A percentile compares a stretch with the other conserved stretches of the same genome.
These are phyloP conservation scores for Xylaria acuta DNA, from an alignment of 495 filamentous ascomycete genomes.

Conservation along the genomic window DNA sequence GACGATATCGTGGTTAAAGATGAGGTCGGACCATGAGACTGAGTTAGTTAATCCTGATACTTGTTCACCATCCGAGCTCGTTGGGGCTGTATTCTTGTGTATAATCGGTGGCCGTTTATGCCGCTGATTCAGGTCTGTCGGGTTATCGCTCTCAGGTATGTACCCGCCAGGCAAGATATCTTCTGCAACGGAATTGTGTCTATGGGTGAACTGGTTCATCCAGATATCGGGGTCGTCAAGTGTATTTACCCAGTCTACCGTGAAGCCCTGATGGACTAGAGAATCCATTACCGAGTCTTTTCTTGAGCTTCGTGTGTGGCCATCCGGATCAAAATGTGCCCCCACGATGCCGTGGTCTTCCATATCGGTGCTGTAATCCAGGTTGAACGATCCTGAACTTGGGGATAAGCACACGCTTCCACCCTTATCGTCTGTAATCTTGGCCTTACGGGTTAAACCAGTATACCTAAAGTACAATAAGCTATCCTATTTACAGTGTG, in stretches of 20 bases:
- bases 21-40: neutral
- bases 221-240: neutral
- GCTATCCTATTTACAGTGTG: neutral
- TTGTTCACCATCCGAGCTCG: neutral
- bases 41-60: neutral
- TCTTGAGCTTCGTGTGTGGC: neutral
- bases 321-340: neutral
- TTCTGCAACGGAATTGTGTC: neutral
- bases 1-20: neutral
- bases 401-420: neutral
- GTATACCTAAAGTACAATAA: neutral
- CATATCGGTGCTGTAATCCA: neutral
- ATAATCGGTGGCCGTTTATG: neutral
- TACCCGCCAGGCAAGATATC: neutral
- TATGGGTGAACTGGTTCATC: neutral
- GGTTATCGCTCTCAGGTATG: neutral
- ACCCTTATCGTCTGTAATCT: neutral
- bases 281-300: neutral
- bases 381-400: neutral
- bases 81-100: neutral
- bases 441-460: conserved; percentile 4
- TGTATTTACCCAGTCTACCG: neutral
- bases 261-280: neutral
- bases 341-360: neutral
- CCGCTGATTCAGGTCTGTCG: neutral